Evolutionary conservation across 2,329 filamentous ascomycete species (phyloP).

Genomic region (Sclerotinia minor): DNA sequence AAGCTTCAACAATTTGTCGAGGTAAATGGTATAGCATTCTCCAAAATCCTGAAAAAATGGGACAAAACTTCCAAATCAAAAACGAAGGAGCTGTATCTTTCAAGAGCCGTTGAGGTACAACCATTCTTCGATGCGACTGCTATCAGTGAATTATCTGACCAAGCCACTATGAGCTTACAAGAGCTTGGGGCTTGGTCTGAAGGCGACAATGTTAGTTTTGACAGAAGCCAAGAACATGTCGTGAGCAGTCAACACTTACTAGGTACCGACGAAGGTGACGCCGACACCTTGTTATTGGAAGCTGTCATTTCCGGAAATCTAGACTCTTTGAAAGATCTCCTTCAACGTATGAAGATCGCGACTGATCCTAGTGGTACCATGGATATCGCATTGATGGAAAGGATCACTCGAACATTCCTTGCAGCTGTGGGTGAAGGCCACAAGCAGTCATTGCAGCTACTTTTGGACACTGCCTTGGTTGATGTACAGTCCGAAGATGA

Average conservation of each 20-base stretch:
- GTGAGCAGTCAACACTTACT: conserved; percentile 65
- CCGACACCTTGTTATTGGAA: conserved; percentile 84
- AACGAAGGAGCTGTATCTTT: conserved; percentile 96
- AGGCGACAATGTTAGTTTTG: conserved; percentile 87
- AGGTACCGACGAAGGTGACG: conserved; percentile 83
- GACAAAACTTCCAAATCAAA: conserved; percentile 99
- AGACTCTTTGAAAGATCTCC: conserved; percentile 74
- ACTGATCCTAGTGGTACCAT: conserved; percentile 58
- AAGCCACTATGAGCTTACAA: conserved; percentile 92
- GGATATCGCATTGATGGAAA: conserved; percentile 62
- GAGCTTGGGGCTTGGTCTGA: conserved; percentile 97
- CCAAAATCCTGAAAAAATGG: conserved; percentile 99
- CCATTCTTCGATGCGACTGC: conserved; percentile 98
- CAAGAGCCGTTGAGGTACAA: conserved; percentile 93
- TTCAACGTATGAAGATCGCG: conserved; percentile 66
- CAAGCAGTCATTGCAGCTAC: conserved; percentile 69
- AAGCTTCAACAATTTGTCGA: conserved; percentile 99
- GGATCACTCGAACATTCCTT: conserved; percentile 86
- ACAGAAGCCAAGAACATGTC: conserved; percentile 58
- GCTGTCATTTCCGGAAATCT: conserved; percentile 81
- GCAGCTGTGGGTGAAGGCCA: conserved; percentile 85
- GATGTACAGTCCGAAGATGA: conserved; percentile 94
- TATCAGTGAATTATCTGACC: conserved; percentile 93
- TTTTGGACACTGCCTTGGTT: conserved; percentile 79
- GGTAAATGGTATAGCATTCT: conserved; percentile 96